Conservation (phyloP, 352 stramenopile genomes). For the Hyaloperonospora brassicae region DNA sequence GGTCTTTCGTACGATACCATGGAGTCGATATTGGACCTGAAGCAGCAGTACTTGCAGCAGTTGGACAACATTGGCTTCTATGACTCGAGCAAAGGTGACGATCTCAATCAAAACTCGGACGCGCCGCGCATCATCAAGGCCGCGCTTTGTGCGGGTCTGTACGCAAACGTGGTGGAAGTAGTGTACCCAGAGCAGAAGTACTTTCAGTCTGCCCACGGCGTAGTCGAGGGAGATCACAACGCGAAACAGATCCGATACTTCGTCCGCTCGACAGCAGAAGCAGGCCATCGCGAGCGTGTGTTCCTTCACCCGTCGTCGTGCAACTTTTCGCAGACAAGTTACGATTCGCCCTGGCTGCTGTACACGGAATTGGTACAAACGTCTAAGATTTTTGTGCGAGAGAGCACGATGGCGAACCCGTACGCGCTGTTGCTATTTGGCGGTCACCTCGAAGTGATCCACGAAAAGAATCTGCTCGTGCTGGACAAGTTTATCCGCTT, state of each 20-base stretch:
- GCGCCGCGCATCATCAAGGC: slow-evolving; percentile 89
- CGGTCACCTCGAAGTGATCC: slow-evolving; percentile 86
- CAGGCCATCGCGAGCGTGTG: slow-evolving; percentile 70
- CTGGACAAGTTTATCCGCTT: slow-evolving; percentile 93
- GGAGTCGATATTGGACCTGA: slow-evolving; percentile 88
- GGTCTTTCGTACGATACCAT: slow-evolving; percentile 85
- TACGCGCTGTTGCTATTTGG: slow-evolving; percentile 98
- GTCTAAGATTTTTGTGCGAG: slow-evolving; percentile 94
- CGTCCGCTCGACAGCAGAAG: slow-evolving; percentile 36
- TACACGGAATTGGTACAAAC: slow-evolving; percentile 95
- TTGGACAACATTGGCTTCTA: slow-evolving; percentile 76
- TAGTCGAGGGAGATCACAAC: slow-evolving; percentile 85
- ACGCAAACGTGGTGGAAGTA: slow-evolving; percentile 74
- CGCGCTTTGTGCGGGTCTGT: slow-evolving; percentile 71
- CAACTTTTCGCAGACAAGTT: slow-evolving; percentile 87
- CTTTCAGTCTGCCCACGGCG: slow-evolving; percentile 88
- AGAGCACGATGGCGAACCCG: slow-evolving; percentile 94
- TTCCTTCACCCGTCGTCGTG: slow-evolving; percentile 94
- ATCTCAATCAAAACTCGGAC: slow-evolving; percentile 51
- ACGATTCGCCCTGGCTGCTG: slow-evolving; percentile 93
- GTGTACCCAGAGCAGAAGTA: slow-evolving; percentile 92
- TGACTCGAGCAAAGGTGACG: slow-evolving; percentile 28
- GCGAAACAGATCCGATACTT: slow-evolving; percentile 93
- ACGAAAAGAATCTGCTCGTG: slow-evolving; percentile 84
- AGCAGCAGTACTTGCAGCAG: slow-evolving; percentile 80